These are phyloP conservation scores for Antitrichia curtipendula DNA, from an alignment of 225 moss, liverwort and hornwort species.

Conservation along the genomic window DNA sequence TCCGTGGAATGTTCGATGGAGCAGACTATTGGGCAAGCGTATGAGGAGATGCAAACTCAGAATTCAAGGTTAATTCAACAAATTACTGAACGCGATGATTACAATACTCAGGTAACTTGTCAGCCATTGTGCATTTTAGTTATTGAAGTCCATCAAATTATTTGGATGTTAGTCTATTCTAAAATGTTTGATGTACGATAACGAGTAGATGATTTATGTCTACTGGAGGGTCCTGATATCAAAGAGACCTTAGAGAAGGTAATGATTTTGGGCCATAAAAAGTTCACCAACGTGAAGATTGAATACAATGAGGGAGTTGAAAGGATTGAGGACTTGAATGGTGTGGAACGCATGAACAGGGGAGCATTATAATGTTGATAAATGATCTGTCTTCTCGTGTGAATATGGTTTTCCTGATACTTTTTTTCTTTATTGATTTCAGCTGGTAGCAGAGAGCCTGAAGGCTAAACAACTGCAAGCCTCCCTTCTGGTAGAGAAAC, in stretches of 20 bases:
- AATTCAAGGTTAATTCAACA: constrained; percentile 88
- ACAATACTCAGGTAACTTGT: constrained; percentile 76
- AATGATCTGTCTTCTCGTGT: neutral
- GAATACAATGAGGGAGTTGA: neutral
- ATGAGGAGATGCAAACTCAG: constrained; percentile 98
- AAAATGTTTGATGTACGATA: neutral
- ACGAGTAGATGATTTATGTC: neutral
- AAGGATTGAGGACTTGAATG: neutral
- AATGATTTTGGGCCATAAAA: neutral
- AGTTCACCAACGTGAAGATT: neutral
- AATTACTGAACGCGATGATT: constrained; percentile 92
- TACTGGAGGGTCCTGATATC: neutral
- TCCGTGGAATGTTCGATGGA: neutral
- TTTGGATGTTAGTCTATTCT: neutral
- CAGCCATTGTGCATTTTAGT: neutral
- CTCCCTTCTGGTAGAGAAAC: constrained; percentile 78
- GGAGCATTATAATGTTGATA: neutral
- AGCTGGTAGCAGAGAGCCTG: constrained; percentile 90
- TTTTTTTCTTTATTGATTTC: neutral
- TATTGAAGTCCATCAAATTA: neutral
- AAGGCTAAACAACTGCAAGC: constrained; percentile 90
- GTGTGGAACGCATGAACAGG: neutral
- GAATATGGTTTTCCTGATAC: neutral
- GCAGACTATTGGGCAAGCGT: constrained; percentile 98
- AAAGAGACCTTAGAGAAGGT: neutral